Base-by-base conservation (phyloP, 2,329 filamentous ascomycete species). In the Chrysosporium queenslandicum region DNA sequence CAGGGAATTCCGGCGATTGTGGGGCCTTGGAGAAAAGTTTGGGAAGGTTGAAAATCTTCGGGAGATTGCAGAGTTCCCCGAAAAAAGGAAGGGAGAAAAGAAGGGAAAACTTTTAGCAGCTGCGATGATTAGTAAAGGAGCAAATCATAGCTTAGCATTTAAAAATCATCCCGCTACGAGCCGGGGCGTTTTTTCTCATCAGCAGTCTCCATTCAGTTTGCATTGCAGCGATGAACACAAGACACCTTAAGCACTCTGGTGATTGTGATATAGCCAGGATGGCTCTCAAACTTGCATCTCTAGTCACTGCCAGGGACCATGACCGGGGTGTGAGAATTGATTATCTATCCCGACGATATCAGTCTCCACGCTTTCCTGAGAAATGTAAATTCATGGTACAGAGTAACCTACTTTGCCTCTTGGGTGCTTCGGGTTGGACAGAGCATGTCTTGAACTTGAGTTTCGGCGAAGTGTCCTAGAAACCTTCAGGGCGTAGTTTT, bases 21-120 rank as follows among this genome's bases (percentile, higher is more conserved):
- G 49, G 49, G n/a, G 7, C 40, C 49, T 14, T 30, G 14, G 2
- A 41, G 36, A 25, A 51, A 45, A 51, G 49, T 51, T 51, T 51
- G 39, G 30, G 18, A 12, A 9, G 16, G 9, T 14, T 18, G 29
- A 51, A 51, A 36, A 51, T 51, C 30, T 27, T 25, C 49, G 40
- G 49, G 40, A 45, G 30, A 25, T 37, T 45, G 49, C 49, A 51
- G 39, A 18, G 49, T 51, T 51, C 49, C 49, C 49, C 49, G 49
- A 51, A 11, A 34, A 25, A 45, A 12, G 12, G 39, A 27, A 23
- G 14, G 11, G 12, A 21, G 12, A 45, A 27, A 23, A 20, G 11
- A 18, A 21, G 12, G 8, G 20, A 7, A 12, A 14, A 23, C 16
- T 9, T n/a, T n/a, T n/a, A n/a, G n/a, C n/a, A n/a, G n/a, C n/a